Conservation (phyloP, 1,284 basidiomycete genomes). For the Cryptococcus hybrid region DNA sequence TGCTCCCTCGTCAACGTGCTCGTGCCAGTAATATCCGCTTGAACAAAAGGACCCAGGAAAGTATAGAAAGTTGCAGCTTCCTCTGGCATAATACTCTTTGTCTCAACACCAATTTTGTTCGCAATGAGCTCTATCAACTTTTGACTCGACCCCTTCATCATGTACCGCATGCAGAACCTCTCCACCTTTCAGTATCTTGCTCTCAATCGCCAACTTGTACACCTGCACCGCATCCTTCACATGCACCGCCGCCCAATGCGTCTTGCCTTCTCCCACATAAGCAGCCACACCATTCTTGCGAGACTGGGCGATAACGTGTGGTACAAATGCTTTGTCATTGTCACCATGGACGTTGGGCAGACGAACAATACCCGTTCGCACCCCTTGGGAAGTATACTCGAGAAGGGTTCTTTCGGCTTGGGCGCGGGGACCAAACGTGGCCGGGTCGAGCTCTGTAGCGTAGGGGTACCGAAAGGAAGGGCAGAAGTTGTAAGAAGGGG, state of each 20-base stretch:
- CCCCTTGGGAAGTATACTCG: slow-evolving; percentile 9
- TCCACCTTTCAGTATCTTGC: slow-evolving; percentile 11
- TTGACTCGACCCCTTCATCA: slow-evolving; percentile 12
- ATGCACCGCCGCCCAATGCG: slow-evolving; percentile 21
- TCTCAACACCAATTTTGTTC: slow-evolving; percentile 11
- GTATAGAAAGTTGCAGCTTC: slow-evolving; percentile 19
- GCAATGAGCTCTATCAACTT: slow-evolving; percentile 9
- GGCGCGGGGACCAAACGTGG: neutral
- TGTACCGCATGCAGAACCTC: slow-evolving; percentile 20
- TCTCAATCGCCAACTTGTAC: slow-evolving; percentile 28
- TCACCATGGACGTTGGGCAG: slow-evolving; percentile 27
- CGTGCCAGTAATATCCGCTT: neutral
- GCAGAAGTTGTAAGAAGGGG: slow-evolving; percentile 19
- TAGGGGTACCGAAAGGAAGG: neutral
- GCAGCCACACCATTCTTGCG: slow-evolving; percentile 13
- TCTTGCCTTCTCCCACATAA: slow-evolving; percentile 15
- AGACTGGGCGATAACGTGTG: slow-evolving; percentile 10
- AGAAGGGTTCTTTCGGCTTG: slow-evolving; percentile 9
- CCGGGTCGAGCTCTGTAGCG: slow-evolving; percentile 2
- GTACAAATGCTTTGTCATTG: slow-evolving; percentile 18
- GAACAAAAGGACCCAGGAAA: slow-evolving; percentile 5
- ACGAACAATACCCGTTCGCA: slow-evolving; percentile 18
- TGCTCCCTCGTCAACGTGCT: slow-evolving; percentile 3
- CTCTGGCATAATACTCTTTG: slow-evolving; percentile 9
- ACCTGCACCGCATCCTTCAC: slow-evolving; percentile 27